Base-by-base conservation (phyloP, 495 filamentous ascomycete species). In the Daldinia grandis region DNA sequence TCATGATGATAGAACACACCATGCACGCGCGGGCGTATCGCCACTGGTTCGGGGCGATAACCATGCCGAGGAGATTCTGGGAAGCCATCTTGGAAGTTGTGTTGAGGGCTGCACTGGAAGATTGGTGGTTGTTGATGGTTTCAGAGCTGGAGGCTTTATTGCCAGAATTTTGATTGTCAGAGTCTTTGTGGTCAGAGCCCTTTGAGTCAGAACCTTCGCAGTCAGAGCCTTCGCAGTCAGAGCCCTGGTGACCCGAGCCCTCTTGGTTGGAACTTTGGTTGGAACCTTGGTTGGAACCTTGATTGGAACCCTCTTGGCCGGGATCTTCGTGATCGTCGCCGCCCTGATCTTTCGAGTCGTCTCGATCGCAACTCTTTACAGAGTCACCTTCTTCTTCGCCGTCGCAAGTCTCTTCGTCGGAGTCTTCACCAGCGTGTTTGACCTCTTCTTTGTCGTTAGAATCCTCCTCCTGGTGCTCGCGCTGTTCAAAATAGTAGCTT, bases 21-120 rank as follows among this genome's bases (percentile, higher is more conserved):
- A 99, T 98, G 85, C 95, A 99, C 64, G 95, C 95, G 74, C 95
- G 94, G 49, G 97, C 87, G 71, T 92, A 88, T 80, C 93, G 92
- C 81, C 87, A 85, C 76, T 93, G 91, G 73, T 81, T 82, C 10
- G 90, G 85, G 15, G 90, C 80, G 64, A 91, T 89, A 76, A 51
- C 15, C 19, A 56, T 31, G 28, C 17, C 8, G 53, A 17, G 14
- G 0, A 56, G 17, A 10, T 56, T 56, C 28, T 31, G 30, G 8
- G 53, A 19, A 56, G 53, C 28, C 53, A 56, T 56, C 0, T 33
- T 17, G 25, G 27, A 15, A 35, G 14, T 3, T 24, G 28, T 17
- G 14, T 17, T 17, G 4, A 15, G 19, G 9, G 8, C 1, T 5
- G 25, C 9, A 21, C 6, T 19, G 15, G 27, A 31, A 56, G 53